A percentile compares a stretch with the other conserved stretches of the same genome.
Evolutionary conservation across 176 grass and related monocot genomes (phyloP).

Genomic region (Poa annua): DNA sequence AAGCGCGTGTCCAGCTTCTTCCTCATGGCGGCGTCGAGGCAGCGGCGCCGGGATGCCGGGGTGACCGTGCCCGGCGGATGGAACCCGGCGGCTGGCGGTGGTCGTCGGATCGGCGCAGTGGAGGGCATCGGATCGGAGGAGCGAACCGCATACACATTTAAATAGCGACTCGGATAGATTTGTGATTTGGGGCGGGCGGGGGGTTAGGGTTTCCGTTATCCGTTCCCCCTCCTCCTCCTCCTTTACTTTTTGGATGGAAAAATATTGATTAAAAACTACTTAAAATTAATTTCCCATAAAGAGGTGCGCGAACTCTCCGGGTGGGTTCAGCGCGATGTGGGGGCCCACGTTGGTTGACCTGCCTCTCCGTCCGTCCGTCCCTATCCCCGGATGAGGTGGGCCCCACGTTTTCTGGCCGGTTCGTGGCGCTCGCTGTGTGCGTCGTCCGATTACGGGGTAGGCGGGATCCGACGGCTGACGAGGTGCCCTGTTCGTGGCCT

Average conservation of each 20-base stretch:
- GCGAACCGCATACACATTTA: conserved; percentile 36
- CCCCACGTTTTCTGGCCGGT: conserved; percentile 26
- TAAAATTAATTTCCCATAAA: background rate
- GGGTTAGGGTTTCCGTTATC: conserved; percentile 64
- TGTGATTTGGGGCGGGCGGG: conserved; percentile 26
- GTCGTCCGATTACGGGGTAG: background rate
- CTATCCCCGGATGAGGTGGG: background rate
- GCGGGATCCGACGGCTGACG: conserved; percentile 4
- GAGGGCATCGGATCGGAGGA: conserved; percentile 46
- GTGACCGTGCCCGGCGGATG: background rate
- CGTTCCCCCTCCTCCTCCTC: background rate
- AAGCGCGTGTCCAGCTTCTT: conserved; percentile 99
- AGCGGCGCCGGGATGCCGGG: background rate
- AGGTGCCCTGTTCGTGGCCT: background rate
- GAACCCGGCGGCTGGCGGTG: background rate
- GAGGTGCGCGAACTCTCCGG: background rate
- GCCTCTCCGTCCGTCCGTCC: background rate
- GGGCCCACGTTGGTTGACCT: conserved; percentile 26
- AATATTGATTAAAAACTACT: conserved; percentile 8
- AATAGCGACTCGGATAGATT: conserved; percentile 44
- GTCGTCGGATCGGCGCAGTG: conserved; percentile 36
- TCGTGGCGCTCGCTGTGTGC: background rate
- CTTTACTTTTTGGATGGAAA: background rate
- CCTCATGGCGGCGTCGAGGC: conserved; percentile 71
- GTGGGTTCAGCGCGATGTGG: background rate